Base-by-base conservation (phyloP, 495 filamentous ascomycete genomes). In the Tuber brumale region DNA sequence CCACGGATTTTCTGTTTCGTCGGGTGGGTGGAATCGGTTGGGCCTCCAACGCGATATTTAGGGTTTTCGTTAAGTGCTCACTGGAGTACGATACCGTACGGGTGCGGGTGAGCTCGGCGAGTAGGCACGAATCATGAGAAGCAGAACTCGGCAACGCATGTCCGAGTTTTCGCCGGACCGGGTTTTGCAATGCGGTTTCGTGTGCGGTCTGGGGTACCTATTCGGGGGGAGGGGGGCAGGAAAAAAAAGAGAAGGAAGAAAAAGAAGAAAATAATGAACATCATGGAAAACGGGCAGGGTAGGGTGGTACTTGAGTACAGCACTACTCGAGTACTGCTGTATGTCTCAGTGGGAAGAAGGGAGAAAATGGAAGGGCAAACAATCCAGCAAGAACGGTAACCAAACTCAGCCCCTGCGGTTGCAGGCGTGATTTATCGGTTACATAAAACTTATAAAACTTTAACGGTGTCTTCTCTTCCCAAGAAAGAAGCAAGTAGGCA, bases 361-460 rank as follows among this genome's bases (percentile, higher is more conserved):
- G 31, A 27, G 18, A 66, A 57, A 39, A 39, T 39, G 57, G n/a
- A 61, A 31, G 14, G 9, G 57, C 27, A 66, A 35, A 14, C 27
- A 35, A 27, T 0, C 57, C 7, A 66, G 57, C 27, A 66, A 31
- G 14, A 9, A n/a, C 23, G 23, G 57, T 16, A 16, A 31, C n/a
- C 51, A 31, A 14, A 16, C 57, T 66, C 57, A 66, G 57, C 57
- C 57, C 57, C 57, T 23, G 27, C 51, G 8, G n/a, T 27, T 57
- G 51, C n/a, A 2, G 27, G 57, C 27, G 12, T 18, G 57, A 18
- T 35, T 66, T 31, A 61, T 61, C 51, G 51, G n/a, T 61, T 61
- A 61, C 51, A 61, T 61, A 66, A 66, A n/a, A n/a, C n/a, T n/a
- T n/a, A n/a, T n/a, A n/a, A n/a, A 66, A 31, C 27, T 66, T 66